Evolutionary conservation across 2,329 filamentous ascomycete genomes (phyloP), one percentile per base, ranked within the genome.

Genomic region (Colletotrichum echinochloae): DNA sequence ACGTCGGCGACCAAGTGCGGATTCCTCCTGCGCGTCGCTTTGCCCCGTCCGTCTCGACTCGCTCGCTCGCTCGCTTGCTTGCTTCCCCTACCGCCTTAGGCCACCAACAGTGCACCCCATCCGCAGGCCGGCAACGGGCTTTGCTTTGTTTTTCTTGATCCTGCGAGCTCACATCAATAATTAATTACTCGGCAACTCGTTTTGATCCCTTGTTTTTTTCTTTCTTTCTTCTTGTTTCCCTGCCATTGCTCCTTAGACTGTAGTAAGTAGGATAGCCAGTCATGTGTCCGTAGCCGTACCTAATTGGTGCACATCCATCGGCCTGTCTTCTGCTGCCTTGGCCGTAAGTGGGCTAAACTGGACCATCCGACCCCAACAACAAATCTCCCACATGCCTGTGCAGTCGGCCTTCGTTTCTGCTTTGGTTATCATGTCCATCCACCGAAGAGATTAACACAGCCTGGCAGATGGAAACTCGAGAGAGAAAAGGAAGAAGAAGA

Each of bases 281-380:
- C n/a, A n/a, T n/a, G n/a, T n/a, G n/a, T n/a, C n/a, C n/a, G n/a
- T n/a, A n/a, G n/a, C n/a, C n/a, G n/a, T n/a, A n/a, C n/a, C n/a
- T 33, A 33, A 2, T 8, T 44, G 8, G 39, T 41, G 39, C 18
- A 41, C 28, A 30, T 16, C 26, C 16, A n/a, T 37, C 30, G 35
- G 20, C 8, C 33, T 37, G 54, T 18, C 49, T 54, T 11, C 35
- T 41, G 46, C 63, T 46, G 55, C 41, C 56, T 48, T 46, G 66
- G 39, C 41, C 57, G 20, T 23, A 55, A 67, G 68, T 71, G 64
- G 64, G 46, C 37, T 55, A 52, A 51, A 48, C 46, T 59, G 59
- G 68, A 67, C n/a, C 63, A 63, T 33, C 3, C 26, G 26, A 54
- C 30, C 30, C 49, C 39, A 48, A 56, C 44, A 60, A 16, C 63